Conservation (phyloP, 2,329 filamentous ascomycete genomes). For the Aspergillus puulaauensis region DNA sequence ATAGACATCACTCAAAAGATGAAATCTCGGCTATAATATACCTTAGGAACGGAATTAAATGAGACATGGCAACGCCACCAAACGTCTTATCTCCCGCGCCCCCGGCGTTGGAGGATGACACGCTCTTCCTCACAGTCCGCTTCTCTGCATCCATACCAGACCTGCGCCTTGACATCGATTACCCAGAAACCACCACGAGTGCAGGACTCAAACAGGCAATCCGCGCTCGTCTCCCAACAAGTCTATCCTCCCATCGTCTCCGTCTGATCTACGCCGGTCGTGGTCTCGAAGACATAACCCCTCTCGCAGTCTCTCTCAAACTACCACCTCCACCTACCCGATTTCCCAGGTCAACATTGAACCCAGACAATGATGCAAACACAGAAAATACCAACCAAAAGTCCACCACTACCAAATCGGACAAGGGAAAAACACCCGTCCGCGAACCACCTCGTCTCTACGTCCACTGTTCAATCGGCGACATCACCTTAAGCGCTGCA, state of each 20-base stretch:
- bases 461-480: conserved; percentile 89
- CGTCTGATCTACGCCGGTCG: conserved; percentile 89
- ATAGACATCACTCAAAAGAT: not conserved
- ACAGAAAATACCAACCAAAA: conserved; percentile 44
- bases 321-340: conserved; percentile 57
- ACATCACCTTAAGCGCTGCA: conserved; percentile 63
- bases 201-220: conserved; percentile 80
- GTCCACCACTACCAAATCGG: conserved; percentile 42
- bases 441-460: conserved; percentile 65
- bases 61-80: not conserved
- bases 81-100: not conserved
- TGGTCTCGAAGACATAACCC: conserved; percentile 71
- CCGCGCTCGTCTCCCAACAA: conserved; percentile 65
- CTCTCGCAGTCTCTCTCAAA: conserved; percentile 68
- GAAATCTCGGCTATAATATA: not conserved
- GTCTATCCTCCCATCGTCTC: conserved; percentile 67
- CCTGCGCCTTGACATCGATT: conserved; percentile 71
- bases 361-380: conserved; percentile 18
- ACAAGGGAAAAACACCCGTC: conserved; percentile 68
- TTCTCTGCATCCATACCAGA: conserved; percentile 86
- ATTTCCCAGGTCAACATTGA: conserved; percentile 28
- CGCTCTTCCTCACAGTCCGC: conserved; percentile 77
- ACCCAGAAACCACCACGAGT: conserved; percentile 68
- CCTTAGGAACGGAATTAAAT: not conserved
- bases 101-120: conserved; percentile 11